Evolutionary conservation across 2,329 filamentous ascomycete genomes (phyloP).

Genomic region (Canariomyces notabilis): DNA sequence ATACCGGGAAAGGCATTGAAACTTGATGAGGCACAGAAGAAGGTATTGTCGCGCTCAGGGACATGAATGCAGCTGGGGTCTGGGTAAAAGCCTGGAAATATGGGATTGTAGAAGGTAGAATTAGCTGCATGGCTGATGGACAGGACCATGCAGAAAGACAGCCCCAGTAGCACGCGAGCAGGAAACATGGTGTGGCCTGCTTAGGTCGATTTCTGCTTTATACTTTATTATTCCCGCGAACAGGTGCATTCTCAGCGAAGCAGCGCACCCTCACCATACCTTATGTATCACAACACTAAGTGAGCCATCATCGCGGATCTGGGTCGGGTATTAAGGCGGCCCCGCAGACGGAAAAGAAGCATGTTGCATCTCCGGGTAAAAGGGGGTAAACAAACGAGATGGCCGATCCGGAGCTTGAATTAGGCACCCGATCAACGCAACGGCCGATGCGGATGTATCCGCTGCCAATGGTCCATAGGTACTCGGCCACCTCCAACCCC

Average conservation of each 20-base stretch:
- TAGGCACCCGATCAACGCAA: slow-evolving; percentile 11
- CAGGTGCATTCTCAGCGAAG: neutral
- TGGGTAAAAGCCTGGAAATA: slow-evolving; percentile 40
- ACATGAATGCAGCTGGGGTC: slow-evolving; percentile 40
- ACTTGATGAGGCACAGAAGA: slow-evolving; percentile 40
- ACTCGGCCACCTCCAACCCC: too few relatives aligned
- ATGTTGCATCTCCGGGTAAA: slow-evolving; percentile 17
- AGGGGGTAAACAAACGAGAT: slow-evolving; percentile 15
- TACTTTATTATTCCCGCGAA: too few relatives aligned
- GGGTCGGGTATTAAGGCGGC: slow-evolving; percentile 11
- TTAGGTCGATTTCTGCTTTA: neutral
- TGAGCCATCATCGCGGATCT: slow-evolving; percentile 1
- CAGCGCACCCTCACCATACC: neutral
- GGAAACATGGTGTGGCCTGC: neutral
- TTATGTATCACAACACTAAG: too few relatives aligned
- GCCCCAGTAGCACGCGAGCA: slow-evolving; percentile 7
- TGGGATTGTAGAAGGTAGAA: slow-evolving; percentile 34
- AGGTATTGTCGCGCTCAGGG: slow-evolving; percentile 33
- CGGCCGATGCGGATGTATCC: neutral
- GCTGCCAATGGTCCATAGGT: too few relatives aligned
- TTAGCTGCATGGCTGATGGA: slow-evolving; percentile 17
- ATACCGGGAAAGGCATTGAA: slow-evolving; percentile 42
- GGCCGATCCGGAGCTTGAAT: slow-evolving; percentile 5
- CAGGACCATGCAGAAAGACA: slow-evolving; percentile 9
- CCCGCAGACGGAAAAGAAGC: slow-evolving; percentile 9